Conservation (phyloP, 495 filamentous ascomycete genomes). For the Pyrenopolyporus hunteri region DNA sequence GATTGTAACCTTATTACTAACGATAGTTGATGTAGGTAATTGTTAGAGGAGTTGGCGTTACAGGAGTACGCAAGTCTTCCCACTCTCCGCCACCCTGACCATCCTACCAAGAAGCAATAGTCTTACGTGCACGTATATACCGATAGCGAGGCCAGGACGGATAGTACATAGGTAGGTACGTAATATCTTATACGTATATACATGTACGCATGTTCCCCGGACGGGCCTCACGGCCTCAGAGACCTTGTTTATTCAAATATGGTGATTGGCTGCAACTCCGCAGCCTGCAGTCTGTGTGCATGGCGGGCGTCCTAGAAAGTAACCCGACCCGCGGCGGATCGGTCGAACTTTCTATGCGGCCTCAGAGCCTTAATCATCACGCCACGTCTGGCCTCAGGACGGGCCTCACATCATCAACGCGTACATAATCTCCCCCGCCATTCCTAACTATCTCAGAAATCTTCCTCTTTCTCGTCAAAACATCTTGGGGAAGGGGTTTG, state of each 20-base stretch:
- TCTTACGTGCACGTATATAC: too few relatives aligned
- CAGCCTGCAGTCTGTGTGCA: neutral
- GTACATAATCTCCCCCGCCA: neutral
- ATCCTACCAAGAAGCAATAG: too few relatives aligned
- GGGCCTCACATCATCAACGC: neutral
- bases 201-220: too few relatives aligned
- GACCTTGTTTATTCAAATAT: neutral
- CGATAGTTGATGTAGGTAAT: too few relatives aligned
- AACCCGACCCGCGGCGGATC: neutral
- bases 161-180: too few relatives aligned
- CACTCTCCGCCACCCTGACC: too few relatives aligned
- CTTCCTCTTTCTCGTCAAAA: neutral
- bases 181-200: too few relatives aligned
- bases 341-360: conserved; percentile 14
- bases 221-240: neutral
- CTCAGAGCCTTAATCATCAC: conserved; percentile 8
- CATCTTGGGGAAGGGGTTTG: neutral
- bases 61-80: too few relatives aligned
- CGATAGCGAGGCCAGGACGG: too few relatives aligned
- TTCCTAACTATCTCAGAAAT: neutral
- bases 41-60: too few relatives aligned
- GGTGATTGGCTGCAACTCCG: conserved; percentile 2
- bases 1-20: too few relatives aligned
- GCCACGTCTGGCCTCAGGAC: neutral
- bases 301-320: neutral